Evolutionary conservation across 148 eudicot species (phyloP).

Genomic region (Heliamphora exappendiculata): DNA sequence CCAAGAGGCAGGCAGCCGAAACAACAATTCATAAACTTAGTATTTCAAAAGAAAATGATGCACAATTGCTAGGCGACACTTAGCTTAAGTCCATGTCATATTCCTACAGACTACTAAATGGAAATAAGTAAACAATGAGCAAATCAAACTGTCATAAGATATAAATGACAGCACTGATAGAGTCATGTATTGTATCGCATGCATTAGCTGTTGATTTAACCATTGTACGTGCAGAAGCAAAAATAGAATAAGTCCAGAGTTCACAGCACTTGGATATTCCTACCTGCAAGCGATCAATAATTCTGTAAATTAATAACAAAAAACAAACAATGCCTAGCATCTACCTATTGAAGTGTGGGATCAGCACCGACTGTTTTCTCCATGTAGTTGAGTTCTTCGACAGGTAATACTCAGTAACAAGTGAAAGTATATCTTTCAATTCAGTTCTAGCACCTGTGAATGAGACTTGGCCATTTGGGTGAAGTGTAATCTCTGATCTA

Average conservation of each 20-base stretch:
- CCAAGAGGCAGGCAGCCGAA: background rate
- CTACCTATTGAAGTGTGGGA: slow-evolving; percentile 67
- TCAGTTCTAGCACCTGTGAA: slow-evolving; percentile 27
- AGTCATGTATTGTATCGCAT: background rate
- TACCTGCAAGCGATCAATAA: background rate
- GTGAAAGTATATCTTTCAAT: slow-evolving; percentile 44
- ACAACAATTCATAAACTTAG: background rate
- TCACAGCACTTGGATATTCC: background rate
- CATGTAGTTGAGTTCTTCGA: slow-evolving; percentile 31
- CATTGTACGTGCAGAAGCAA: background rate
- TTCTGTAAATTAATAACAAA: background rate
- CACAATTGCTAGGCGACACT: background rate
- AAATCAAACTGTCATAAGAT: background rate
- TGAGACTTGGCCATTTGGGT: slow-evolving; percentile 31
- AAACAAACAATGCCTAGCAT: background rate
- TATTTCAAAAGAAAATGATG: background rate
- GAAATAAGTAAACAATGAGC: background rate
- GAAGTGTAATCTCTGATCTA: slow-evolving; percentile 22
- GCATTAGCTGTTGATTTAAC: background rate
- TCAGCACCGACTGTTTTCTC: slow-evolving; percentile 38
- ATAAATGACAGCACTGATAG: background rate
- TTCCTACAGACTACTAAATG: background rate
- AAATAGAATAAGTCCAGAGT: background rate
- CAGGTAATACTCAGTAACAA: slow-evolving; percentile 36
- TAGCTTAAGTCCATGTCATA: background rate